Conservation (phyloP, 768 basidiomycete genomes). For the Cytidiella melzeri region DNA sequence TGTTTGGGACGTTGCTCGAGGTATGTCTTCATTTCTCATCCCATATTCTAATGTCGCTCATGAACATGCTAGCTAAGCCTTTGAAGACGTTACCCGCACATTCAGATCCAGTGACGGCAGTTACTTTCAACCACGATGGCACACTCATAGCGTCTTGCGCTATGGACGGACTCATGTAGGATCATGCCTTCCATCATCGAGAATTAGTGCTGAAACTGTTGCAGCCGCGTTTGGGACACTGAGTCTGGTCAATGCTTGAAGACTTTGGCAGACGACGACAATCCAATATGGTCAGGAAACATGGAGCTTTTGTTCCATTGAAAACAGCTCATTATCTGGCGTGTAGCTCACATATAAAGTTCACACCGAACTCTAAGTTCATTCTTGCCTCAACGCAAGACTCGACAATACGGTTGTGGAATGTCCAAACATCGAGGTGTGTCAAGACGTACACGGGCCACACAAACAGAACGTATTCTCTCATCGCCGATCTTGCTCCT, state of each 20-base stretch:
- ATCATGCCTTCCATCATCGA: constrained; percentile 2
- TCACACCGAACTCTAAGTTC: constrained; percentile 89
- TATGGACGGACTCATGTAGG: constrained; percentile 96
- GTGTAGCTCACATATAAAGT: constrained; percentile 75
- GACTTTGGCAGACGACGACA: constrained; percentile 93
- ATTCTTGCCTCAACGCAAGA: constrained; percentile 91
- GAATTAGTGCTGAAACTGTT: too few relatives aligned
- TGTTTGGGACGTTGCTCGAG: constrained; percentile 93
- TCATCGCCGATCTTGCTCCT: constrained; percentile 62
- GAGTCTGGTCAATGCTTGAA: constrained; percentile 97
- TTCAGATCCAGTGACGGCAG: constrained; percentile 94
- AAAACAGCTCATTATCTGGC: too few relatives aligned
- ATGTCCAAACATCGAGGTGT: constrained; percentile 84
- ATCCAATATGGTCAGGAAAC: constrained; percentile 83
- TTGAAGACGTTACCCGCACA: constrained; percentile 90
- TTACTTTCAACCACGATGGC: constrained; percentile 91
- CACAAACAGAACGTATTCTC: constrained; percentile 77
- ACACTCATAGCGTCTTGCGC: constrained; percentile 92
- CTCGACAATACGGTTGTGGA: constrained; percentile 92
- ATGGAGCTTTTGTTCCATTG: too few relatives aligned
- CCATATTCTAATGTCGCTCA: background rate
- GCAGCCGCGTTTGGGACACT: constrained; percentile 95
- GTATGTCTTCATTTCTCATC: constrained; percentile 33
- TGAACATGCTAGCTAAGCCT: constrained; percentile 34
- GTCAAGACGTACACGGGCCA: constrained; percentile 92